Evolutionary conservation across 306 rosid genomes (phyloP).

Genomic region (Cercis canadensis): DNA sequence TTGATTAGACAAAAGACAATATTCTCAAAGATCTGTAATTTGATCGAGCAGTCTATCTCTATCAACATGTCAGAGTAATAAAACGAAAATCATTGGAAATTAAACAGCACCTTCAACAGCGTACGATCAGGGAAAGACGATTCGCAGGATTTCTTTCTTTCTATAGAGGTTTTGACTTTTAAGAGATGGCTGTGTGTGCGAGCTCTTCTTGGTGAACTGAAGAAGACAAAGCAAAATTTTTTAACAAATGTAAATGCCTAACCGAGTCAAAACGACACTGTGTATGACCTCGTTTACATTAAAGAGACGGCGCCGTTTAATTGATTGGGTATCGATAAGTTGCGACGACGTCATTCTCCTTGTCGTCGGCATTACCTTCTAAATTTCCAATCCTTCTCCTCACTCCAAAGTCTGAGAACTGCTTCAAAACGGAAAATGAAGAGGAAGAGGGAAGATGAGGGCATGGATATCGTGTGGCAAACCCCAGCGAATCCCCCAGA

Average conservation of each 20-base stretch:
- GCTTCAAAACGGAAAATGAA: constrained; percentile 37
- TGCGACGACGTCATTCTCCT: constrained; percentile 19
- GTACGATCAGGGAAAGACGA: background rate
- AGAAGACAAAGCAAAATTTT: constrained; percentile 1
- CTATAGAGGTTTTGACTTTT: constrained; percentile 35
- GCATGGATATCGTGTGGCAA: constrained; percentile 88
- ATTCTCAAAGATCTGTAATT: background rate
- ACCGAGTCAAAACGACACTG: constrained; percentile 27
- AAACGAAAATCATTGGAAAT: background rate
- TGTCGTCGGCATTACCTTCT: constrained; percentile 36
- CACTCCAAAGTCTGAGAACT: background rate
- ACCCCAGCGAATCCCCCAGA: constrained; percentile 82
- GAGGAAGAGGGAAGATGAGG: constrained; percentile 45
- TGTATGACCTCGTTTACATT: background rate
- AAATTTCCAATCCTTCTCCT: background rate
- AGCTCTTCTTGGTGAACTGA: constrained; percentile 38
- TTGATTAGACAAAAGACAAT: background rate
- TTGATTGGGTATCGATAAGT: background rate
- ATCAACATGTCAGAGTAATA: background rate
- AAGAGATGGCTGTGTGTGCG: constrained; percentile 29
- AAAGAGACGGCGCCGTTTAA: constrained; percentile 1
- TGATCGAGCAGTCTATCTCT: background rate
- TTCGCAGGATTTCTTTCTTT: constrained; percentile 2
- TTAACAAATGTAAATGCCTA: background rate
- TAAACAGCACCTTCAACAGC: constrained; percentile 8